Base-by-base conservation (phyloP, 2,329 filamentous ascomycete genomes). In the Gnomoniopsis smithogilvyi region DNA sequence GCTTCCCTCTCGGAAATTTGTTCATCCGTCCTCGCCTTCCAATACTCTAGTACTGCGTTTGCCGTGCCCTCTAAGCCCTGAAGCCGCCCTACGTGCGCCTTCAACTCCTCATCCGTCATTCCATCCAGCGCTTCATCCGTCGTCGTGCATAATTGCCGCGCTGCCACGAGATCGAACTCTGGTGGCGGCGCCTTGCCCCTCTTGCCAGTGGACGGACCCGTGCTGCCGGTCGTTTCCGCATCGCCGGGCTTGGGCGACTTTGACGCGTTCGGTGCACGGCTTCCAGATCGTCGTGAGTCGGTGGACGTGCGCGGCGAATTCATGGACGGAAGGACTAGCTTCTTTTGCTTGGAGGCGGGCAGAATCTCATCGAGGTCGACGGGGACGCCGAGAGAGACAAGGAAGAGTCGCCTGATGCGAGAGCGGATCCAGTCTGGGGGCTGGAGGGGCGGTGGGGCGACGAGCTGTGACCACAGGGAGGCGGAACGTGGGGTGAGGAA, bases 371-470 rank as follows among this genome's bases (percentile, higher is more conserved):
- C 95, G 0, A 99, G 82, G 68, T 99, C 95, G 48, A 99, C 92
- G 1, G 95, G 95, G 0, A 99, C 95, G 19, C 95, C 95, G 0
- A 99, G 84, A 1, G 93, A 97, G 56, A 99, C 93, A 46, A 99
- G 86, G 72, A 99, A 99, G 26, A 99, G 84, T 30, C 95, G 90
- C 55, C 95, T 88, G 67, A 96, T 99, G 54, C 93, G 91, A 54
- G 92, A 96, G 64, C 95, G 91, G 60, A 97, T 96, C 95, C 95
- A 99, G 73, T 99, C 95, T 0, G 95, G 94, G 6, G 95, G 95
- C 68, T 96, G 92, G 41, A 99, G 84, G 2, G 95, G 93, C 2
- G 95, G 95, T 21, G 95, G 94, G 2, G 94, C 94, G 33, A 97
- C 92, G 4, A 99, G 86, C 76, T 99, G 95, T 45, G 93, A 92